Conservation (phyloP, 495 filamentous ascomycete species). For the Xylaria palmicola region DNA sequence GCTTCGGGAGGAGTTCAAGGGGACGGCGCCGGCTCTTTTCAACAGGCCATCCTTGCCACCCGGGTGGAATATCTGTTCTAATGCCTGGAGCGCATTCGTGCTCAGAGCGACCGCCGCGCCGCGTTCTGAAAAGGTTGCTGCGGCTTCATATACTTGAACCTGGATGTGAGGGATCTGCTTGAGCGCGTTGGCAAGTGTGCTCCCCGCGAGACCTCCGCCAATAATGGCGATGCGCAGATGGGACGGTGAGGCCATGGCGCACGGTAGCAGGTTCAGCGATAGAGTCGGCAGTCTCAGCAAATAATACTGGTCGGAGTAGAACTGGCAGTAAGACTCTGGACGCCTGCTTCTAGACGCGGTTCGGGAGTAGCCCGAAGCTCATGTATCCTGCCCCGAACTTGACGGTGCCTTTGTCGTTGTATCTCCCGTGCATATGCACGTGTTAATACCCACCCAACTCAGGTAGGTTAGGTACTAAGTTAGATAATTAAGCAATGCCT, state of each 20-base stretch:
- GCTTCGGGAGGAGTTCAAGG: not conserved
- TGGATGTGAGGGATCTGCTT: conserved; percentile 19
- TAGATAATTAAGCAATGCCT: too few relatives aligned
- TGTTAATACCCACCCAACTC: too few relatives aligned
- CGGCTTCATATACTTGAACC: conserved; percentile 24
- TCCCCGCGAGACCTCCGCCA: conserved; percentile 2
- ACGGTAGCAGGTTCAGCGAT: too few relatives aligned
- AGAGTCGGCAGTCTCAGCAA: too few relatives aligned
- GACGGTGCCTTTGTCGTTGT: too few relatives aligned
- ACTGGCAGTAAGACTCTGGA: too few relatives aligned
- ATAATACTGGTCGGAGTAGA: too few relatives aligned
- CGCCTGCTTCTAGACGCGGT: too few relatives aligned
- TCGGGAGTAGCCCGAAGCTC: too few relatives aligned
- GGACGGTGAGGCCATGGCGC: not conserved
- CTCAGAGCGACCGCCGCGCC: conserved; percentile 25
- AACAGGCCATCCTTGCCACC: not conserved
- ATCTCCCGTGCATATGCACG: too few relatives aligned
- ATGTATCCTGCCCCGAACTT: too few relatives aligned
- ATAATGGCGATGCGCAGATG: not conserved
- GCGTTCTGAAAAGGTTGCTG: conserved; percentile 22
- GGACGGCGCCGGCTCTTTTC: not conserved
- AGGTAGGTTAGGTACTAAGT: too few relatives aligned
- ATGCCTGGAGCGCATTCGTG: conserved; percentile 8
- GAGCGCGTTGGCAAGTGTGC: conserved; percentile 19
- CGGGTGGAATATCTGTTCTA: not conserved